Evolutionary conservation across 169 alveolate species (phyloP).

Genomic region (Babesia bigemina): DNA sequence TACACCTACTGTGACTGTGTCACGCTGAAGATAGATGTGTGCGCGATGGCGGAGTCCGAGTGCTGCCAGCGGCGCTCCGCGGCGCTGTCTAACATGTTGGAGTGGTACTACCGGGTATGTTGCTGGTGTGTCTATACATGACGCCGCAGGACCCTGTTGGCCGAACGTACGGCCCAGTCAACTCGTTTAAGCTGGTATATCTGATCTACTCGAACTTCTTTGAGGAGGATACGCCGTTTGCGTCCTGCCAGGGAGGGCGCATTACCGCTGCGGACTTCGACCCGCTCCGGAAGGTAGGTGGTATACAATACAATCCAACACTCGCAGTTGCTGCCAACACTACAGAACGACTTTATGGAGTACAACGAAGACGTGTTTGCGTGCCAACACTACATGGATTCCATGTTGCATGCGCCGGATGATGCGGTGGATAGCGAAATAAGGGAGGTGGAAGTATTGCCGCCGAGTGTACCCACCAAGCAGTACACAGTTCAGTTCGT

Average conservation of each 20-base stretch:
- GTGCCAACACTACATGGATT: constrained; percentile 58
- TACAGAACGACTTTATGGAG: constrained; percentile 35
- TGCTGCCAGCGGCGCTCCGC: constrained; percentile 46
- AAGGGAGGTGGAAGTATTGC: background rate
- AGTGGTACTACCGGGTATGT: constrained; percentile 64
- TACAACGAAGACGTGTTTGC: constrained; percentile 27
- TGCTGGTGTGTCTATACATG: background rate
- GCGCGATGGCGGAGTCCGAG: background rate
- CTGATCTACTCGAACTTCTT: constrained; percentile 40
- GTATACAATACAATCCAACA: background rate
- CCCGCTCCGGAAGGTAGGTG: constrained; percentile 43
- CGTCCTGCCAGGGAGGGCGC: constrained; percentile 10
- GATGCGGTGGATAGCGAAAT: constrained; percentile 11
- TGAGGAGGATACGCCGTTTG: constrained; percentile 56
- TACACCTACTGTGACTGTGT: too few species aligned
- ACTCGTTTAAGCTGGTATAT: constrained; percentile 39
- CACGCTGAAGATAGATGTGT: too few species aligned
- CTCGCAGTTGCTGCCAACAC: constrained; percentile 38
- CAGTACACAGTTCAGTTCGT: too few species aligned
- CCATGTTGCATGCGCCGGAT: background rate
- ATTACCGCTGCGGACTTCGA: constrained; percentile 23
- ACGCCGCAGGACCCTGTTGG: constrained; percentile 34
- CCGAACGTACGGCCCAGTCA: constrained; percentile 52
- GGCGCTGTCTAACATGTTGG: constrained; percentile 40
- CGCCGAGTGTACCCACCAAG: too few species aligned